A percentile compares a stretch with the other conserved stretches of the same genome.
phyloP scores from a whole-genome alignment of 192 early-diverging fungal genomes.

The Jimgerdemannia flammicorona region DNA sequence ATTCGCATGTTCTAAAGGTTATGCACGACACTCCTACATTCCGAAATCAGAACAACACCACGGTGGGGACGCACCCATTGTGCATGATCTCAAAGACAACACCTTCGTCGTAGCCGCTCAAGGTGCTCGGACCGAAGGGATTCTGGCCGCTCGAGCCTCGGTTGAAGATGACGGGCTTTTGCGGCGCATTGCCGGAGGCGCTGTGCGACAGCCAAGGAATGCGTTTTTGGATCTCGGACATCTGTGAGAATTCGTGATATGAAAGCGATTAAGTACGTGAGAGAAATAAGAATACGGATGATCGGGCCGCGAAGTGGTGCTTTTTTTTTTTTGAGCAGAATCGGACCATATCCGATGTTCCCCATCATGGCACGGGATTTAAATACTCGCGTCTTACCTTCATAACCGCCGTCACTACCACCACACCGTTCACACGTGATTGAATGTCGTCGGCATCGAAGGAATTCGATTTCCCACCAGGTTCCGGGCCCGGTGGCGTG shows the following conservation, averaged over 20 bases:
- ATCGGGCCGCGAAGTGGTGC: too few relatives aligned
- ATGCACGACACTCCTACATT: too few relatives aligned
- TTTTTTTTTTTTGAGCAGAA: too few relatives aligned
- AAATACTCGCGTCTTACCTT: slow-evolving; percentile 10
- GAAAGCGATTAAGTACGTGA: too few relatives aligned
- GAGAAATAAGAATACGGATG: too few relatives aligned
- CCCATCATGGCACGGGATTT: not conserved
- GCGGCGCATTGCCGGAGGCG: slow-evolving; percentile 14
- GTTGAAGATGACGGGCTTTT: slow-evolving; percentile 54
- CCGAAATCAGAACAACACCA: slow-evolving; percentile 43
- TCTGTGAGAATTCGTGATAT: slow-evolving; percentile 1
- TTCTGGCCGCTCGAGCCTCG: slow-evolving; percentile 61
- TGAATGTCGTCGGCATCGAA: not conserved
- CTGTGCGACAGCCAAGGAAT: slow-evolving; percentile 20
- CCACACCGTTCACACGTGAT: not conserved
- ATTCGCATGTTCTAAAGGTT: too few relatives aligned
- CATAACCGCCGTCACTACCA: slow-evolving; percentile 16
- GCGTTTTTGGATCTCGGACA: slow-evolving; percentile 21
- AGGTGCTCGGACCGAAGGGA: slow-evolving; percentile 68
- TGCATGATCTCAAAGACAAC: slow-evolving; percentile 62
- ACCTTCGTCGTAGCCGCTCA: slow-evolving; percentile 57
- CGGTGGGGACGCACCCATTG: slow-evolving; percentile 55
- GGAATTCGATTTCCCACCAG: not conserved
- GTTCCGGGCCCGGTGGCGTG: not conserved
- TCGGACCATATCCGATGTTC: not conserved